Evolutionary conservation across 768 basidiomycete genomes (phyloP).

Genomic region (Podaxis pistillaris): DNA sequence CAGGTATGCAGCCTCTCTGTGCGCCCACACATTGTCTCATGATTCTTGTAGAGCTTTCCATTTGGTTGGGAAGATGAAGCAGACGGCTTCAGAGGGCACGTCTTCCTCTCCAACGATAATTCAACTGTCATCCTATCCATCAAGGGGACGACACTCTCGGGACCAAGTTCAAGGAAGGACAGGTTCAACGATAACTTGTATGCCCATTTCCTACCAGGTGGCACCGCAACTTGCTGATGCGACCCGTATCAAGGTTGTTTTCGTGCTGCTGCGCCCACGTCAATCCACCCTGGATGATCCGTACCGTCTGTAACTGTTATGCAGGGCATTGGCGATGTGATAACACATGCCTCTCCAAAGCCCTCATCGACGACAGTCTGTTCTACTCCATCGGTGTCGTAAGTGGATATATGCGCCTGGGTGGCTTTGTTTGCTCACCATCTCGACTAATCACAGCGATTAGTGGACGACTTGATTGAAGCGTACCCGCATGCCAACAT

Average conservation of each 20-base stretch:
- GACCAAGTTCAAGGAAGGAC: conserved; percentile 86
- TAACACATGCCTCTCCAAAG: conserved; percentile 75
- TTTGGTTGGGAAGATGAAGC: conserved; percentile 69
- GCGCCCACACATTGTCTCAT: background rate
- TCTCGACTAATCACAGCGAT: conserved; percentile 47
- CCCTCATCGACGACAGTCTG: conserved; percentile 84
- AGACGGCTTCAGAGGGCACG: conserved; percentile 87
- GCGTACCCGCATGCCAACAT: conserved; percentile 83
- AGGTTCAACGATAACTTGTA: conserved; percentile 88
- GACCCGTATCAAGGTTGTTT: conserved; percentile 43
- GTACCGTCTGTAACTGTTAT: conserved; percentile 88
- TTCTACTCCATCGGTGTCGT: conserved; percentile 91
- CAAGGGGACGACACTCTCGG: conserved; percentile 82
- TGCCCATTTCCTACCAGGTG: conserved; percentile 13
- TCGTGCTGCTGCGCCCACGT: conserved; percentile 94
- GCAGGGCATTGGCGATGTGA: conserved; percentile 71
- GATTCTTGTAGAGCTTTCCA: conserved; percentile 61
- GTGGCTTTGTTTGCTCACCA: background rate
- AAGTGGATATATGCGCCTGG: conserved; percentile 26
- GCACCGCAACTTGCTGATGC: background rate
- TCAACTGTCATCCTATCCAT: conserved; percentile 84
- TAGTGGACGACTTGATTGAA: conserved; percentile 82
- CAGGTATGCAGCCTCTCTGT: conserved; percentile 31
- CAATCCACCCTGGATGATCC: conserved; percentile 82
- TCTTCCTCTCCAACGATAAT: conserved; percentile 78